Evolutionary conservation across 2,329 filamentous ascomycete genomes (phyloP).

Genomic region (Plectosphaerella sp.): DNA sequence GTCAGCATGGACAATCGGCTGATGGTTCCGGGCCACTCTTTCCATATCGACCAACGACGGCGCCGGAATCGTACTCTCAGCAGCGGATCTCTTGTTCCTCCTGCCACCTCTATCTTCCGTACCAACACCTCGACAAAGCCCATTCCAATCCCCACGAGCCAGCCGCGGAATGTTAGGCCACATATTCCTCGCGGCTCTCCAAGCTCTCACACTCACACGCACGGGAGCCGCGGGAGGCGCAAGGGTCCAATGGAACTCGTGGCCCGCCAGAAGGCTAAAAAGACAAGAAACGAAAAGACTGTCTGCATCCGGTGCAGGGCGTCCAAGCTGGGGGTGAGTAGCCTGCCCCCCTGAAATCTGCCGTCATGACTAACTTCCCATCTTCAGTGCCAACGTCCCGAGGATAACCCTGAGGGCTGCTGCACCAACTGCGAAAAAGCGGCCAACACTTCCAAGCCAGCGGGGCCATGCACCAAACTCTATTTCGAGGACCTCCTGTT

Average conservation of each 20-base stretch:
- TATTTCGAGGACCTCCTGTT: slow-evolving; percentile 38
- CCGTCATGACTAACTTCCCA: neutral
- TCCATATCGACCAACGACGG: neutral
- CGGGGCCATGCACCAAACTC: slow-evolving; percentile 31
- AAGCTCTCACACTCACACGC: neutral
- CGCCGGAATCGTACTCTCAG: neutral
- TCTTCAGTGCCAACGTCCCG: slow-evolving; percentile 4
- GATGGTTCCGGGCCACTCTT: neutral
- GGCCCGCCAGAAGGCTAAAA: slow-evolving; percentile 7
- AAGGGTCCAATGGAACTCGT: slow-evolving; percentile 6
- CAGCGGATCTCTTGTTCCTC: neutral
- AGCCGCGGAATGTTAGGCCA: neutral
- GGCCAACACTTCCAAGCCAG: slow-evolving; percentile 5
- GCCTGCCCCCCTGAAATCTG: rapidly evolving
- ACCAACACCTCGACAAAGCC: neutral
- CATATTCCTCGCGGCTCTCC: neutral
- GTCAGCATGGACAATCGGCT: neutral
- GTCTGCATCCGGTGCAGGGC: slow-evolving; percentile 13
- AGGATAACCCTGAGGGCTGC: slow-evolving; percentile 1
- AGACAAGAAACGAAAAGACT: slow-evolving; percentile 10
- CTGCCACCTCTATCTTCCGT: neutral
- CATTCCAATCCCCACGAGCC: neutral
- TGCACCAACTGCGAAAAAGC: slow-evolving; percentile 9
- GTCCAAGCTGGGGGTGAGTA: slow-evolving; percentile 5
- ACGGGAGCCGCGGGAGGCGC: slow-evolving; percentile 5